phyloP scores from a whole-genome alignment of 441 rosid genomes.

The Cnidoscolus chayamansa region DNA sequence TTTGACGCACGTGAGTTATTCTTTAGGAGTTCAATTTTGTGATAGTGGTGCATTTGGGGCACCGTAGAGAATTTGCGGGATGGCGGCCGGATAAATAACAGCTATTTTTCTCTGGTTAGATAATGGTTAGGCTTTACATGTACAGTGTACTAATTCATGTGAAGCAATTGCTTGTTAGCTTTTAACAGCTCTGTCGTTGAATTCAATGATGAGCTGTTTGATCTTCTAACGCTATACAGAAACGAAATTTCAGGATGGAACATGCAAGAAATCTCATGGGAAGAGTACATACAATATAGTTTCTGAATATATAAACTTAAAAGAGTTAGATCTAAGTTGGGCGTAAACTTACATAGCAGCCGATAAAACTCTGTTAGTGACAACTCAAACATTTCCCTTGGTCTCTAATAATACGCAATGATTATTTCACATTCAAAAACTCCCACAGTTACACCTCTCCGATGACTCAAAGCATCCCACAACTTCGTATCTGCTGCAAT shows the following conservation, averaged over 20 bases:
- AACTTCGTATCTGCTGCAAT: neutral
- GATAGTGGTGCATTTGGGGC: too few species aligned
- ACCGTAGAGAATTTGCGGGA: too few species aligned
- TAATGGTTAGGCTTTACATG: too few species aligned
- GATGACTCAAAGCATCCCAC: neutral
- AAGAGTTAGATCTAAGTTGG: neutral
- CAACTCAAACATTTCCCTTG: neutral
- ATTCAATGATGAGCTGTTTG: too few species aligned
- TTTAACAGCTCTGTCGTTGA: too few species aligned
- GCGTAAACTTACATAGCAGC: neutral
- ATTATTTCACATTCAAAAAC: neutral
- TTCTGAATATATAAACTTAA: neutral
- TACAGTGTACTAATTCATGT: too few species aligned
- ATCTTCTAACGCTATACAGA: too few species aligned
- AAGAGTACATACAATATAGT: neutral
- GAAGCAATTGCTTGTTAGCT: too few species aligned
- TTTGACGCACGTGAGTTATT: constrained; percentile 37
- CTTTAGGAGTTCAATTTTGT: too few species aligned
- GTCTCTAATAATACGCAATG: neutral
- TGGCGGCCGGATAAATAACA: neutral
- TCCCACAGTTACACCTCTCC: neutral
- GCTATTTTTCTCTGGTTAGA: neutral
- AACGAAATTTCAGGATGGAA: neutral
- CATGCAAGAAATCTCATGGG: neutral
- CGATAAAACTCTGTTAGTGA: neutral